Evolutionary conservation across 164 flowering plant species (phyloP).

Genomic region (Warburgia ugandensis): DNA sequence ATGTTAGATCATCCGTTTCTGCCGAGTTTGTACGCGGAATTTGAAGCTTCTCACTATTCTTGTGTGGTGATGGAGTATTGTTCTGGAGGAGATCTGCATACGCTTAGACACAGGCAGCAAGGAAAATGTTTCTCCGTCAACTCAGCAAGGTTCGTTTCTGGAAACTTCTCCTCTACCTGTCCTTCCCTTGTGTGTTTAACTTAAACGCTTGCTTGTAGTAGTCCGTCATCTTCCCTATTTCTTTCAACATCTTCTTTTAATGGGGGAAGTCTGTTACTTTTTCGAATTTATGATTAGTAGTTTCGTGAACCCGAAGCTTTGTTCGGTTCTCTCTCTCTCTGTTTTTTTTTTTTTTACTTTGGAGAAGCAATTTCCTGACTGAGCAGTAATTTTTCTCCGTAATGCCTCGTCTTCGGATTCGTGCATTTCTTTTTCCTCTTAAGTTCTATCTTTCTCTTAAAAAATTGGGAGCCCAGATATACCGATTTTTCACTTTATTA

Average conservation of each 20-base stretch:
- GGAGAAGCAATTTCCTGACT: background rate
- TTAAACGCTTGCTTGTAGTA: no score
- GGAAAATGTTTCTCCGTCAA: conserved; percentile 47
- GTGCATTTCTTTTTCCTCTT: no score
- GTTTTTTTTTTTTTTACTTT: background rate
- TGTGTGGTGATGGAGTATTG: conserved; percentile 89
- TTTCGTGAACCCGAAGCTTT: no score
- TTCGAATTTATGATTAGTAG: no score
- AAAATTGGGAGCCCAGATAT: no score
- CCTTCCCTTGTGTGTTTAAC: background rate
- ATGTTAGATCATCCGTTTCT: conserved; percentile 79
- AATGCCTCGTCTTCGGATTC: no score
- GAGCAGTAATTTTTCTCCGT: no score
- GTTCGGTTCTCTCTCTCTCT: background rate
- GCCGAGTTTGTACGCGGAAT: conserved; percentile 61
- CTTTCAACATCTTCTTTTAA: no score
- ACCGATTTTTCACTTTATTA: no score
- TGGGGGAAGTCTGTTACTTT: no score
- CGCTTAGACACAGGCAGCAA: conserved; percentile 55
- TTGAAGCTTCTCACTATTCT: conserved; percentile 61
- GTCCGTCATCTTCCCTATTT: no score
- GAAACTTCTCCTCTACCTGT: background rate
- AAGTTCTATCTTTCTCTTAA: no score
- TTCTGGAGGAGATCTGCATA: conserved; percentile 77
- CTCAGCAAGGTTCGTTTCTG: conserved; percentile 56